Conservation (phyloP, 305 asterid genomes). For the Fraxinus sp. region DNA sequence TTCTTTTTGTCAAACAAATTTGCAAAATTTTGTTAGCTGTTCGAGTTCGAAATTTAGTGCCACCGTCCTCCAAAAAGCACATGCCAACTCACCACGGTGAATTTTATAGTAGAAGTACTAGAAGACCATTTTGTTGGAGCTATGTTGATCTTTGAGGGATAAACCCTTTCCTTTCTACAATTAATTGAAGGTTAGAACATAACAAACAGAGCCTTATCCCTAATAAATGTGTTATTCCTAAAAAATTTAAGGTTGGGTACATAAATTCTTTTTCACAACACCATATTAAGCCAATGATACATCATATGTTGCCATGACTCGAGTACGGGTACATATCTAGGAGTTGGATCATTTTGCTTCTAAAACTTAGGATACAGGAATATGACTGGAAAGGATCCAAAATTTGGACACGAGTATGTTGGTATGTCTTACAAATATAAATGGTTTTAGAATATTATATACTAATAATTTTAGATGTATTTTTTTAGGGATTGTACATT, state of each 20-base stretch:
- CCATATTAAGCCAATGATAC: neutral
- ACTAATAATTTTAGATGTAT: too few relatives aligned
- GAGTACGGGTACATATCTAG: neutral
- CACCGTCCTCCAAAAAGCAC: neutral
- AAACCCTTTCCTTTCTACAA: neutral
- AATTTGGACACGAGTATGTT: too few relatives aligned
- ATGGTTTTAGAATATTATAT: too few relatives aligned
- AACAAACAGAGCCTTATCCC: neutral
- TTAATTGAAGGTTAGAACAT: neutral
- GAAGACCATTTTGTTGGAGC: neutral
- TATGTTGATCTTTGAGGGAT: neutral
- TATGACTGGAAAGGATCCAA: too few relatives aligned
- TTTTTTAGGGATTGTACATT: too few relatives aligned
- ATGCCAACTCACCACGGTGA: neutral
- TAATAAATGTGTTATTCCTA: neutral
- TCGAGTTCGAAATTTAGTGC: neutral
- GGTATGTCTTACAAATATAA: too few relatives aligned
- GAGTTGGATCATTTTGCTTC: neutral
- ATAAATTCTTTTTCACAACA: too few relatives aligned
- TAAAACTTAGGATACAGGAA: too few relatives aligned
- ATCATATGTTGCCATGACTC: neutral
- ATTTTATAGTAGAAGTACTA: neutral
- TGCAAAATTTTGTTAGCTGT: neutral
- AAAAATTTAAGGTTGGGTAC: neutral
- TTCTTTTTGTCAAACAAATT: neutral